These are phyloP conservation scores for Sistotremastrum suecicum DNA, from an alignment of 768 basidiomycete species.

Conservation along the genomic window DNA sequence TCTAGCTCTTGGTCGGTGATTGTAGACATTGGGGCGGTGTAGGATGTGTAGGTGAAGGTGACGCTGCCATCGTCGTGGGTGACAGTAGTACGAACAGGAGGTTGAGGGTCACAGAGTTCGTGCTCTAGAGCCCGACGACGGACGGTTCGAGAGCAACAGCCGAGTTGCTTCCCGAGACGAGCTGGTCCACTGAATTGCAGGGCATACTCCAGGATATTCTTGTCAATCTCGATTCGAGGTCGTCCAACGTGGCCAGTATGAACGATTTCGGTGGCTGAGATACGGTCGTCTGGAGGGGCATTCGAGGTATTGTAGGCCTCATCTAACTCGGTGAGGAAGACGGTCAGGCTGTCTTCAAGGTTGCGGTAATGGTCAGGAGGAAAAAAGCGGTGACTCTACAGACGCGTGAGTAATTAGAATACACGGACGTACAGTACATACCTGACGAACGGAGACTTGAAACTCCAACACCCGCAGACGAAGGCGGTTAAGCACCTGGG, in stretches of 20 bases:
- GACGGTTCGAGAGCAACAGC: neutral
- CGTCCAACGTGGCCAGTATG: neutral
- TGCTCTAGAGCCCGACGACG: constrained; percentile 1
- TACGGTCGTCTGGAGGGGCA: too few species aligned
- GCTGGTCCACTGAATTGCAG: neutral
- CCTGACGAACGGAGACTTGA: too few species aligned
- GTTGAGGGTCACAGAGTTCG: neutral
- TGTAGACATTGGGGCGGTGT: neutral
- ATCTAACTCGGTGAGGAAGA: too few species aligned
- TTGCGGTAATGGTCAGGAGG: too few species aligned
- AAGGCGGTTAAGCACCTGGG: too few species aligned
- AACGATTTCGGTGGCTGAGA: too few species aligned
- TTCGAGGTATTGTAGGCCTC: too few species aligned
- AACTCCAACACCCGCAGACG: too few species aligned
- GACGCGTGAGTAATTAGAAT: too few species aligned
- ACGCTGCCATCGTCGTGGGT: constrained; percentile 8
- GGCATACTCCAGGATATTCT: neutral
- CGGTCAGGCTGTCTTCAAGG: too few species aligned
- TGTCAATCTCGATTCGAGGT: constrained; percentile 1
- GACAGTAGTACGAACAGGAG: neutral
- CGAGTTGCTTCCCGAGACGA: neutral
- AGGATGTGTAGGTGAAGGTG: neutral
- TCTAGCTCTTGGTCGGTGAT: constrained; percentile 16
- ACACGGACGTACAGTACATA: too few species aligned
- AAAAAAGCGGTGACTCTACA: too few species aligned